These are phyloP conservation scores for Xylaria intraflava DNA, from an alignment of 495 filamentous ascomycete genomes.

Conservation along the genomic window DNA sequence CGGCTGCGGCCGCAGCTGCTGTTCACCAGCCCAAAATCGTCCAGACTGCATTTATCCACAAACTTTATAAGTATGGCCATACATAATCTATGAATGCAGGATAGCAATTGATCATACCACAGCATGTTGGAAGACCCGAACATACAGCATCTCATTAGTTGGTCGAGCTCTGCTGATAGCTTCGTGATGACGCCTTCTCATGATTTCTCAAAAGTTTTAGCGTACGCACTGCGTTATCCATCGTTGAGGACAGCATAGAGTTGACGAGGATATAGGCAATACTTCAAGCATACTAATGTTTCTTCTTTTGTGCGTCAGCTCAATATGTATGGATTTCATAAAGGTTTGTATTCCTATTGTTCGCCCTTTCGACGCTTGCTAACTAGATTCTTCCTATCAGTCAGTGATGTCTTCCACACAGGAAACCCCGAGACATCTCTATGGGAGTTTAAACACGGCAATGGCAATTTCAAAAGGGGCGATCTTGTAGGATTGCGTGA, in stretches of 20 bases:
- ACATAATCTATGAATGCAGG: constrained; percentile 2
- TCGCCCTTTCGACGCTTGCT: constrained; percentile 2
- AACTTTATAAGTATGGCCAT: constrained; percentile 85
- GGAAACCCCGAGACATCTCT: constrained; percentile 91
- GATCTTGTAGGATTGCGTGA: constrained; percentile 87
- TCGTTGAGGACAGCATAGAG: constrained; percentile 12
- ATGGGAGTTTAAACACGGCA: constrained; percentile 99
- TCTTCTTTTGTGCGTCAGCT: constrained; percentile 96
- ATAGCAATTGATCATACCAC: constrained; percentile 33
- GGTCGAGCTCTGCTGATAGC: constrained; percentile 88
- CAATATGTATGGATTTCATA: constrained; percentile 99
- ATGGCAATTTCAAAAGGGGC: constrained; percentile 93
- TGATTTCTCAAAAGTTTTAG: constrained; percentile 96
- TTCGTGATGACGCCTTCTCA: constrained; percentile 97
- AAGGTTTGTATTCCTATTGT: constrained; percentile 56
- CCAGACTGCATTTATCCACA: constrained; percentile 99
- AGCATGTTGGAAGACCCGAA: constrained; percentile 94
- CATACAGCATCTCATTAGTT: constrained; percentile 93
- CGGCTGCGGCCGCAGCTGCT: constrained; percentile 68
- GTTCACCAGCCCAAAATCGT: constrained; percentile 96
- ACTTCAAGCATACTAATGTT: constrained; percentile 99
- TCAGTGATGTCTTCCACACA: constrained; percentile 97
- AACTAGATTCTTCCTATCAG: constrained; percentile 42
- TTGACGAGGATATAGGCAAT: constrained; percentile 53
- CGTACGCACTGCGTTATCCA: constrained; percentile 53